Percentiles rank a stretch among this genome's conserved stretches.
phyloP scores from a whole-genome alignment of 768 basidiomycete genomes.

The Russula virescens region DNA sequence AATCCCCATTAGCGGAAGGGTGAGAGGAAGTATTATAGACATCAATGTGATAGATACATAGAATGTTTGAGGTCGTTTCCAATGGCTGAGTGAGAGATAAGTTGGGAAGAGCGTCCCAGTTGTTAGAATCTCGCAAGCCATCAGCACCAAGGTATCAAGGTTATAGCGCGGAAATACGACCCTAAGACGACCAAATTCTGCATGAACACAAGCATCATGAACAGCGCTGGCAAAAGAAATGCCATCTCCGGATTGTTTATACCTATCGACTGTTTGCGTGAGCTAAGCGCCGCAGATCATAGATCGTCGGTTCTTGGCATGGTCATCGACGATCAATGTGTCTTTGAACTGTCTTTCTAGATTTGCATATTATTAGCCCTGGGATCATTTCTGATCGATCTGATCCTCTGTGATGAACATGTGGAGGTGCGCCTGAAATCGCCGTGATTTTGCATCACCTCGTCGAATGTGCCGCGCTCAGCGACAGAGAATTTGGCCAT shows the following conservation, averaged over 20 bases:
- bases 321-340: too few relatives aligned
- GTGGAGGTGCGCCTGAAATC: too few relatives aligned
- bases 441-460: too few relatives aligned
- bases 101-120: conserved; percentile 9
- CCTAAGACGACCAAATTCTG: conserved; percentile 70
- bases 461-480: too few relatives aligned
- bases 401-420: too few relatives aligned
- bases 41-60: conserved; percentile 46
- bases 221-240: too few relatives aligned
- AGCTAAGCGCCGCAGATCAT: conserved; percentile 44
- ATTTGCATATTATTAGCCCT: too few relatives aligned
- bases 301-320: conserved; percentile 34
- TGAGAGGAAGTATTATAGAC: not conserved
- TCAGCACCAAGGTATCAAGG: too few relatives aligned
- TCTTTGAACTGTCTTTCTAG: too few relatives aligned
- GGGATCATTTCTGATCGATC: too few relatives aligned
- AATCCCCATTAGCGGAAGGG: conserved; percentile 61
- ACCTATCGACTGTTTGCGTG: conserved; percentile 85
- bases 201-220: conserved; percentile 54
- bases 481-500: too few relatives aligned
- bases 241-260: conserved; percentile 47
- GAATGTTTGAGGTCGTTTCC: conserved; percentile 52
- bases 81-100: conserved; percentile 39
- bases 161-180: too few relatives aligned
- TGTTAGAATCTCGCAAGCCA: conserved; percentile 17